Percentiles rank a stretch among this genome's conserved stretches.
These are phyloP conservation scores for Citrus maxima DNA, from an alignment of 345 rosid species.

Conservation along the genomic window DNA sequence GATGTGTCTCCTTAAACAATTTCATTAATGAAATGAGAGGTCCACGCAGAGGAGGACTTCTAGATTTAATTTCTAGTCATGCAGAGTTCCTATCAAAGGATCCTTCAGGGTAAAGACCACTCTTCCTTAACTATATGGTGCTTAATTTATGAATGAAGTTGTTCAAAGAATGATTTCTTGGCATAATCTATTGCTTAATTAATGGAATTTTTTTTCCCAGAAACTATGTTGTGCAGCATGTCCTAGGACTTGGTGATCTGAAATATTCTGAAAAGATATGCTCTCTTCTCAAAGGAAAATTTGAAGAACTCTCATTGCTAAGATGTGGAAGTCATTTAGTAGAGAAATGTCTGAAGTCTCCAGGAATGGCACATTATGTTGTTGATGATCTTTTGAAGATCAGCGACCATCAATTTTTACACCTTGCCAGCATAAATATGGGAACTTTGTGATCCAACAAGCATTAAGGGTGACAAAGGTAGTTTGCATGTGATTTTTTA, in stretches of 20 bases:
- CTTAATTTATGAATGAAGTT: neutral
- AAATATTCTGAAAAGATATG: neutral
- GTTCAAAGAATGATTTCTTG: neutral
- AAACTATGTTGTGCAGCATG: conserved; percentile 10
- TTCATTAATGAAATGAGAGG: neutral
- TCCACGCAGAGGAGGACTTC: neutral
- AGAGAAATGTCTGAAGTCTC: conserved; percentile 10
- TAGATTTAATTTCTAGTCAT: neutral
- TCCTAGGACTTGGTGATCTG: neutral
- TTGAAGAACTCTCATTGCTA: neutral
- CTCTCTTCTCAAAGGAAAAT: neutral
- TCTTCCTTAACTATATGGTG: neutral
- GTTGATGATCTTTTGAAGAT: neutral
- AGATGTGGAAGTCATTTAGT: conserved; percentile 11
- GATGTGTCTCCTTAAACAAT: conserved; percentile 10
- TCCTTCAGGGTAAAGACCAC: conserved; percentile 8
- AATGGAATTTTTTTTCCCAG: neutral
- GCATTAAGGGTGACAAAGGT: conserved; percentile 9
- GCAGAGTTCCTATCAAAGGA: conserved; percentile 12
- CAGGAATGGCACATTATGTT: neutral
- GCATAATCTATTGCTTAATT: neutral
- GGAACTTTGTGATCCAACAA: conserved; percentile 11
- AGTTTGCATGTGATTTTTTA: no score
- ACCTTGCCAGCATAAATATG: conserved; percentile 11
- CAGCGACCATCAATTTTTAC: neutral